Conservation (phyloP, 1,139 yeast genomes). For the Waltiozyma solani region DNA sequence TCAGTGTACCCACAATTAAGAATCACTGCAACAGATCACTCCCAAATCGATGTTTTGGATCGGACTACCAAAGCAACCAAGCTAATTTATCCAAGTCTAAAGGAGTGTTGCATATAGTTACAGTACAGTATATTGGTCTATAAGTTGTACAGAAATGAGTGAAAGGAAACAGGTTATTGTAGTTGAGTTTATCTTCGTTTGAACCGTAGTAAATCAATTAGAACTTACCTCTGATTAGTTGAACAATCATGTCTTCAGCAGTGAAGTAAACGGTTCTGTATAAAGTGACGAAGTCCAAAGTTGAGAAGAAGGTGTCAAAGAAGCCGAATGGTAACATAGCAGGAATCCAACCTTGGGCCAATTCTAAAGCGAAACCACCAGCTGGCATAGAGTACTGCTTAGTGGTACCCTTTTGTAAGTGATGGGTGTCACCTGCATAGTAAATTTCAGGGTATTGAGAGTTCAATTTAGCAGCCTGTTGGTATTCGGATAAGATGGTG, state of each 20-base stretch:
- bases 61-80: too few species aligned
- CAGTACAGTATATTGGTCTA: too few species aligned
- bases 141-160: too few species aligned
- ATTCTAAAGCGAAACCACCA: conserved; percentile 80
- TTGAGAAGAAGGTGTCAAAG: conserved; percentile 67
- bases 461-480: conserved; percentile 59
- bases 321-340: conserved; percentile 96
- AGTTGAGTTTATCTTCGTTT: too few species aligned
- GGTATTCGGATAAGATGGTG: conserved; percentile 75
- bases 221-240: conserved; percentile 60
- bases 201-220: too few species aligned
- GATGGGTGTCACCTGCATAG: conserved; percentile 77
- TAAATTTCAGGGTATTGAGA: conserved; percentile 56
- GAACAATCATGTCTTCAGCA: conserved; percentile 64
- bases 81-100: too few species aligned
- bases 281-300: conserved; percentile 67
- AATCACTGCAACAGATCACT: too few species aligned
- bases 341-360: conserved; percentile 99
- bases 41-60: too few species aligned
- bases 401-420: conserved; percentile 56
- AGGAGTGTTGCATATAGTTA: too few species aligned
- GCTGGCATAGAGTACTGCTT: conserved; percentile 83
- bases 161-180: too few species aligned
- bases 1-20: too few species aligned
- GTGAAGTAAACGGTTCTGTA: conserved; percentile 62